phyloP scores from a whole-genome alignment of 2,329 filamentous ascomycete species.

The Colletotrichum graminicola region DNA sequence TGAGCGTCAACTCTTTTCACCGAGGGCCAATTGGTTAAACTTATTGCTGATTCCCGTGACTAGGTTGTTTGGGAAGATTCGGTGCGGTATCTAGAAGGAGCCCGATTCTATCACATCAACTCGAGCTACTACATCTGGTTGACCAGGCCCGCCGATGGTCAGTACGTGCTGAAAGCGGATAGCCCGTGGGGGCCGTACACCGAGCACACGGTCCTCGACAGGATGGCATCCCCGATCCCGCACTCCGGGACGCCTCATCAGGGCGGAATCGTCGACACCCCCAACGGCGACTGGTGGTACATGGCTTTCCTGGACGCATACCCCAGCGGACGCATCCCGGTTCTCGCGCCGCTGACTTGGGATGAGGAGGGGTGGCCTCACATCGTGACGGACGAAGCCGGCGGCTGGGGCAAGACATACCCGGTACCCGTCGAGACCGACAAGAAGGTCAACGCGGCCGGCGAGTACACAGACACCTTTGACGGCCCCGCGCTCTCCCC shows the following conservation, averaged over 20 bases:
- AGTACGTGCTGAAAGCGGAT: constrained; percentile 61
- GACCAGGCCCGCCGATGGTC: constrained; percentile 56
- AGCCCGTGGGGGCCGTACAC: constrained; percentile 64
- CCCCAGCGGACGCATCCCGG: constrained; percentile 67
- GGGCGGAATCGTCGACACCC: constrained; percentile 66
- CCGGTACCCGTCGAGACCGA: constrained; percentile 46
- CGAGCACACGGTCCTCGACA: constrained; percentile 54
- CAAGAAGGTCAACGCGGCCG: constrained; percentile 33
- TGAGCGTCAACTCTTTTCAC: background rate
- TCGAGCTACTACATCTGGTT: constrained; percentile 65
- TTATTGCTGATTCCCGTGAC: background rate
- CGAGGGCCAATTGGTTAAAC: background rate
- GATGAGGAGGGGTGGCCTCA: constrained; percentile 61
- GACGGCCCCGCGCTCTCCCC: constrained; percentile 53
- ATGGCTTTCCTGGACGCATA: constrained; percentile 67
- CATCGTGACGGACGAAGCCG: constrained; percentile 53
- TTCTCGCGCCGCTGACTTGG: constrained; percentile 65
- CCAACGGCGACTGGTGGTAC: constrained; percentile 67
- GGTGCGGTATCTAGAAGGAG: constrained; percentile 56
- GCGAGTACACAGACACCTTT: constrained; percentile 36
- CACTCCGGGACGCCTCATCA: constrained; percentile 64
- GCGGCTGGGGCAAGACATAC: constrained; percentile 59
- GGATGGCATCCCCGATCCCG: constrained; percentile 46
- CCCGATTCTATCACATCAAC: constrained; percentile 66
- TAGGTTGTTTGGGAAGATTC: constrained; percentile 29